Evolutionary conservation across 176 grass and related monocot species (phyloP).

Genomic region (Zea mays): Zm-B73-REFERENCE-NAM-5.0 NC_050101.1:165523001-165523500

Average conservation of each 20-base stretch:
- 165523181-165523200: constrained; percentile 83
- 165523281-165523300: constrained; percentile 73
- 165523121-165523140: constrained; percentile 66
- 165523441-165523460: constrained; percentile 2
- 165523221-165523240: constrained; percentile 58
- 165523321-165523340: constrained; percentile 41
- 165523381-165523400: not conserved
- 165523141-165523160: constrained; percentile 57
- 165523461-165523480: constrained; percentile 3
- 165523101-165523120: constrained; percentile 39
- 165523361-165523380: constrained; percentile 2
- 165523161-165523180: constrained; percentile 64
- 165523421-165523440: constrained; percentile 9
- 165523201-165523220: constrained; percentile 66
- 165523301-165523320: constrained; percentile 58
- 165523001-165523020: constrained; percentile 81
- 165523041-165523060: constrained; percentile 67
- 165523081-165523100: constrained; percentile 71
- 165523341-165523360: not conserved
- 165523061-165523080: constrained; percentile 71
- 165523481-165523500: not conserved
- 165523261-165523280: constrained; percentile 71
- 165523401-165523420: not conserved
- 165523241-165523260: constrained; percentile 55
- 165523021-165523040: constrained; percentile 96